Conservation (phyloP, 352 stramenopile species). For the Peronospora farinosa region DNA sequence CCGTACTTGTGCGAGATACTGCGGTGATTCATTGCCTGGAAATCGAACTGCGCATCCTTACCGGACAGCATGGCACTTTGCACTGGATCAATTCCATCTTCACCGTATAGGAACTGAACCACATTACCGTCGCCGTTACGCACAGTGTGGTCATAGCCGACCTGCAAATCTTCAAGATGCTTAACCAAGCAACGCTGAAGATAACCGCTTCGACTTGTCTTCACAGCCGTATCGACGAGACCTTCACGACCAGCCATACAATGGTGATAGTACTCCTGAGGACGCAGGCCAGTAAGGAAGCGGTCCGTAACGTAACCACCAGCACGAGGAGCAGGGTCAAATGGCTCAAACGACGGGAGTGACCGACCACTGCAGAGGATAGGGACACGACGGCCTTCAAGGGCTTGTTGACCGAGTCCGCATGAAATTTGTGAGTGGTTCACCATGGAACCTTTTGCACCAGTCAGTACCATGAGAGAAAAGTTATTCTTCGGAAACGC, state of each 20-base stretch:
- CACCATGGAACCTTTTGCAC: conserved; percentile 99
- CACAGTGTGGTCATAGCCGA: conserved; percentile 99
- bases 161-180: conserved; percentile 95
- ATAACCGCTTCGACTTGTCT: conserved; percentile 99
- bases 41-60: conserved; percentile 89
- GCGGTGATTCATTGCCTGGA: conserved; percentile 94
- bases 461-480: conserved; percentile 98
- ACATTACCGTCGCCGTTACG: conserved; percentile 95
- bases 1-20: conserved; percentile 92
- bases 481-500: conserved; percentile 99
- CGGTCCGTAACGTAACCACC: conserved; percentile 99
- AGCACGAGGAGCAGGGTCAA: conserved; percentile 94
- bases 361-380: conserved; percentile 96
- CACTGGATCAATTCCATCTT: conserved; percentile 97
- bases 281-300: conserved; percentile 95
- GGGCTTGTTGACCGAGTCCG: conserved; percentile 97
- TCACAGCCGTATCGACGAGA: conserved; percentile 98
- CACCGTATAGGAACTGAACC: conserved; percentile 99
- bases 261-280: conserved; percentile 99
- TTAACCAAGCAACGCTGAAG: conserved; percentile 99
- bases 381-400: conserved; percentile 98
- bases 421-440: conserved; percentile 99
- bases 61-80: conserved; percentile 93
- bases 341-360: conserved; percentile 97
- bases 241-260: conserved; percentile 99